Evolutionary conservation across 345 rosid genomes (phyloP).

Genomic region (Melastoma malabathricum): DNA sequence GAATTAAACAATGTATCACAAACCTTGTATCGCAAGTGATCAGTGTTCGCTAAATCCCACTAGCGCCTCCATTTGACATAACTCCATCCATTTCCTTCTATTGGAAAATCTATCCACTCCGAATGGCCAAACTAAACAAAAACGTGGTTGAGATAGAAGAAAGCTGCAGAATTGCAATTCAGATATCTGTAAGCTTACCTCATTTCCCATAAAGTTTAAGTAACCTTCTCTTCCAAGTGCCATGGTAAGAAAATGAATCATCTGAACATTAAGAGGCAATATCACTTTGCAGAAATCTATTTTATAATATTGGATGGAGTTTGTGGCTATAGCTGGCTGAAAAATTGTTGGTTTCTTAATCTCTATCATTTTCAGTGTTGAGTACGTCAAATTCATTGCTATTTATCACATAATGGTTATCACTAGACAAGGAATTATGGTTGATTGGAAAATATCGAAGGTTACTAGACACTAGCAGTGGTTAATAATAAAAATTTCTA

Average conservation of each 20-base stretch:
- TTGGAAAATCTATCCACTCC: constrained; percentile 81
- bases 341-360: too few relatives aligned
- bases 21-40: constrained; percentile 69
- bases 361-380: too few relatives aligned
- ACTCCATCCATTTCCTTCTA: constrained; percentile 82
- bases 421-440: too few relatives aligned
- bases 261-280: constrained; percentile 17
- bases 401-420: too few relatives aligned
- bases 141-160: constrained; percentile 6
- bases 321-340: too few relatives aligned
- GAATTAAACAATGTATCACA: constrained; percentile 3
- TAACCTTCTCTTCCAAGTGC: constrained; percentile 80
- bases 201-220: constrained; percentile 81
- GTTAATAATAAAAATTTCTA: too few relatives aligned
- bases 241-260: constrained; percentile 68
- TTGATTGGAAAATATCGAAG: too few relatives aligned
- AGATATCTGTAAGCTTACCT: constrained; percentile 26
- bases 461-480: too few relatives aligned
- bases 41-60: constrained; percentile 46
- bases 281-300: not conserved
- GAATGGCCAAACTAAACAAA: constrained; percentile 67
- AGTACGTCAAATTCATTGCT: too few relatives aligned
- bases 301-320: not conserved
- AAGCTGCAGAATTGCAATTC: not conserved
- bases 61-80: constrained; percentile 70